Conservation (phyloP, 2,329 filamentous ascomycete genomes). For the Alternaria ethzedia region DNA sequence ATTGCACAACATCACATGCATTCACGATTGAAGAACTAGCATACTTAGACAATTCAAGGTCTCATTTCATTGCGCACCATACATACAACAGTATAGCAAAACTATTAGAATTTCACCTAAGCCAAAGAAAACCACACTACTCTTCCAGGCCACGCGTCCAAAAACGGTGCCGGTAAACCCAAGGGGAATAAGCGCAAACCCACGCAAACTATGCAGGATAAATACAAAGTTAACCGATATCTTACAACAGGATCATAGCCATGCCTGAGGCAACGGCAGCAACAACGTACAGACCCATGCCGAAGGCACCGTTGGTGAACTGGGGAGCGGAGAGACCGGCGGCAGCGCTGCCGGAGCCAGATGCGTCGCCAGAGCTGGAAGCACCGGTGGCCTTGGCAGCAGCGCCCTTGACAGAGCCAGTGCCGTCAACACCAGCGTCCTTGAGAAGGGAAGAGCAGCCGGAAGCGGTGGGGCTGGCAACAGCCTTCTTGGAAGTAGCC, state of each 20-base stretch:
- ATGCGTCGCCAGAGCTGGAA: constrained; percentile 19
- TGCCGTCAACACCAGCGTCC: constrained; percentile 68
- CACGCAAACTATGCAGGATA: constrained; percentile 17
- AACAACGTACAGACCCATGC: constrained; percentile 58
- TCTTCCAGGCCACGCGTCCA: not conserved
- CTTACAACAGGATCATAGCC: constrained; percentile 62
- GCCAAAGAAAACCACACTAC: constrained; percentile 5
- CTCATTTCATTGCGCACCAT: constrained; percentile 1
- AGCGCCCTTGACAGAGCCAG: constrained; percentile 59
- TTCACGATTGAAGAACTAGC: no score
- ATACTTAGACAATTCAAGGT: not conserved
- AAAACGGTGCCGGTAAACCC: not conserved
- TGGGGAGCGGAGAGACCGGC: constrained; percentile 53
- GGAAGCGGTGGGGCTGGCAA: constrained; percentile 53
- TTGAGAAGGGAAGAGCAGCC: constrained; percentile 66
- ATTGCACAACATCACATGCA: not conserved
- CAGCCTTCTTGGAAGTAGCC: constrained; percentile 62
- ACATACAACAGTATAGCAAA: not conserved
- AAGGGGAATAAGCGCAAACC: constrained; percentile 15
- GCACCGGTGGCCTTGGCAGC: constrained; percentile 20
- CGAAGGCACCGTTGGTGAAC: constrained; percentile 54
- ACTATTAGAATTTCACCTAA: constrained; percentile 1
- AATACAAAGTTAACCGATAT: constrained; percentile 1
- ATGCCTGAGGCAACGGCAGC: constrained; percentile 59
- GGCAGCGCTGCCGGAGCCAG: constrained; percentile 44